Evolutionary conservation across 2,329 filamentous ascomycete species (phyloP).

Genomic region (Neobulgaria alba): DNA sequence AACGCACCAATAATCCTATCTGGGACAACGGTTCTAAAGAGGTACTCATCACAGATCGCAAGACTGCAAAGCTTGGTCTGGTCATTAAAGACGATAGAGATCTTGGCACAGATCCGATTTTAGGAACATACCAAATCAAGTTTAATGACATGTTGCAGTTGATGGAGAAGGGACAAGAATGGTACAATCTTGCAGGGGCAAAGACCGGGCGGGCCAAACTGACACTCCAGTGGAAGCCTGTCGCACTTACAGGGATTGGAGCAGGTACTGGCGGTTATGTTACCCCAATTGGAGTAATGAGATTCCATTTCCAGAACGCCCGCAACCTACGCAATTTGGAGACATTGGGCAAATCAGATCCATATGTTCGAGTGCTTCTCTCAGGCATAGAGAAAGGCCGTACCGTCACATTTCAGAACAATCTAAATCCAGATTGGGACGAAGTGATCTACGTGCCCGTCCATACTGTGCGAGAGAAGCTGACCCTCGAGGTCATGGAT

Average conservation of each 20-base stretch:
- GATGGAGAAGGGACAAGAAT: slow-evolving; percentile 88
- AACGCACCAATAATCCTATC: slow-evolving; percentile 95
- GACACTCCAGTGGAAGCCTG: slow-evolving; percentile 90
- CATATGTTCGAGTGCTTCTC: slow-evolving; percentile 80
- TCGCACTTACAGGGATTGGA: slow-evolving; percentile 70
- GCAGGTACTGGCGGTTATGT: slow-evolving; percentile 81
- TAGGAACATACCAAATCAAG: slow-evolving; percentile 93
- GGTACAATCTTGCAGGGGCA: slow-evolving; percentile 80
- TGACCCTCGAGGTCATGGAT: slow-evolving; percentile 93
- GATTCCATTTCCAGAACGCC: slow-evolving; percentile 82
- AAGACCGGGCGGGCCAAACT: slow-evolving; percentile 84
- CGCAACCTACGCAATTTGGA: slow-evolving; percentile 83
- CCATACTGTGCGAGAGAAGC: slow-evolving; percentile 72
- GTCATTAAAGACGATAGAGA: slow-evolving; percentile 95
- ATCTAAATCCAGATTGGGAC: slow-evolving; percentile 91
- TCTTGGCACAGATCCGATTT: slow-evolving; percentile 67
- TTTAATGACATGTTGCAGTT: slow-evolving; percentile 86
- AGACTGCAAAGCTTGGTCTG: slow-evolving; percentile 79
- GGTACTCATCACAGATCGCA: slow-evolving; percentile 88
- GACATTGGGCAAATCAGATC: slow-evolving; percentile 92
- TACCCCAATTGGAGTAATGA: slow-evolving; percentile 89
- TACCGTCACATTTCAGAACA: slow-evolving; percentile 93
- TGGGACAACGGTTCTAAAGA: slow-evolving; percentile 92
- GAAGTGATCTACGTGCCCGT: slow-evolving; percentile 92
- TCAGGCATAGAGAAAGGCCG: slow-evolving; percentile 86